phyloP scores from a whole-genome alignment of 371 early-diverging fungal species.

The Mucor saturninus region DNA sequence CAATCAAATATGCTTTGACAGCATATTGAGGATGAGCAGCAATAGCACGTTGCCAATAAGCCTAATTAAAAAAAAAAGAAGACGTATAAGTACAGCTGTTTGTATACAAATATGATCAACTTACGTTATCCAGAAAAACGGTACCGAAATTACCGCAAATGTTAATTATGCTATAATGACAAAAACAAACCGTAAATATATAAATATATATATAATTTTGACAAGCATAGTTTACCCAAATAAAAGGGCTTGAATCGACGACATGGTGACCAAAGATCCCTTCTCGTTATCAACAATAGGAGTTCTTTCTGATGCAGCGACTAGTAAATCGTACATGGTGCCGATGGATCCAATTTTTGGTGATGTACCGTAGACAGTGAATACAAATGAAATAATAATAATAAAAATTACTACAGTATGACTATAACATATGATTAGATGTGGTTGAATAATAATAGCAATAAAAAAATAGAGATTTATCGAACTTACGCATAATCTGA shows the following conservation, averaged over 20 bases:
- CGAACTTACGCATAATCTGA: slow-evolving; percentile 63
- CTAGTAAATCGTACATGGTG: slow-evolving; percentile 68
- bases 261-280: slow-evolving; percentile 71
- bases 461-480: no score
- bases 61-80: neutral
- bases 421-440: slow-evolving; percentile 17
- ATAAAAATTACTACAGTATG: slow-evolving; percentile 71
- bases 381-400: slow-evolving; percentile 68
- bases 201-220: neutral
- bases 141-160: slow-evolving; percentile 78
- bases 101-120: neutral
- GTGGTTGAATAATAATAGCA: no score
- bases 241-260: slow-evolving; percentile 63
- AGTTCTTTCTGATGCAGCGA: slow-evolving; percentile 43
- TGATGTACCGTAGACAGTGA: slow-evolving; percentile 67
- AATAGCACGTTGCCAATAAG: slow-evolving; percentile 75
- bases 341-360: slow-evolving; percentile 66
- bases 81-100: neutral
- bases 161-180: slow-evolving; percentile 56
- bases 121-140: slow-evolving; percentile 72
- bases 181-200: neutral
- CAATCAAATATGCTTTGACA: slow-evolving; percentile 71
- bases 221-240: slow-evolving; percentile 48
- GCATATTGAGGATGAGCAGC: slow-evolving; percentile 70
- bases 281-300: slow-evolving; percentile 66